Evolutionary conservation across 305 asterid genomes (phyloP).

Genomic region (Fraxinus platypoda): DNA sequence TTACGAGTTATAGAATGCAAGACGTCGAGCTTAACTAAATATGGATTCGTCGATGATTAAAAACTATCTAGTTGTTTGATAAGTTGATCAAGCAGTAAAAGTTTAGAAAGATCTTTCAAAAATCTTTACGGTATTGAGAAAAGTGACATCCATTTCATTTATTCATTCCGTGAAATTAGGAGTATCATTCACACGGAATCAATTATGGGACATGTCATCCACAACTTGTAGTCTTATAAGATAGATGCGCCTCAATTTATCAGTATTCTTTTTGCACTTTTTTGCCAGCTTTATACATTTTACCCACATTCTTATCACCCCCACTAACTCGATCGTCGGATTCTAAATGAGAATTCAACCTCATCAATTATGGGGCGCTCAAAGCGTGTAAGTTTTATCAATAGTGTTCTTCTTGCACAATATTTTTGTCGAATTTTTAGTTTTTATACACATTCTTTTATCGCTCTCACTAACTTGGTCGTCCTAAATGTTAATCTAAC

Average conservation of each 20-base stretch:
- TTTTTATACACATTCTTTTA: background rate
- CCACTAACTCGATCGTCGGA: too few species aligned
- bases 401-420: background rate
- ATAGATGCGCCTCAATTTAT: background rate
- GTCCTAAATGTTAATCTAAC: background rate
- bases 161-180: background rate
- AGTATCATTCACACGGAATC: background rate
- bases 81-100: background rate
- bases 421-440: background rate
- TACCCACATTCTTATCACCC: background rate
- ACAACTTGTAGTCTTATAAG: background rate
- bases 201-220: background rate
- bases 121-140: too few species aligned
- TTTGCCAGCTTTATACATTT: background rate
- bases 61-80: background rate
- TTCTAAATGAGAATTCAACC: background rate
- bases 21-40: background rate
- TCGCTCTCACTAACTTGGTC: background rate
- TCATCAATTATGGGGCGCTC: background rate
- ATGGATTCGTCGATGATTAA: too few species aligned
- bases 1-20: background rate
- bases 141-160: background rate
- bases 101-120: too few species aligned
- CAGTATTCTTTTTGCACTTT: too few species aligned
- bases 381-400: background rate